These are phyloP conservation scores for Xylaria sp. DNA, from an alignment of 2,329 filamentous ascomycete genomes.

Conservation along the genomic window DNA sequence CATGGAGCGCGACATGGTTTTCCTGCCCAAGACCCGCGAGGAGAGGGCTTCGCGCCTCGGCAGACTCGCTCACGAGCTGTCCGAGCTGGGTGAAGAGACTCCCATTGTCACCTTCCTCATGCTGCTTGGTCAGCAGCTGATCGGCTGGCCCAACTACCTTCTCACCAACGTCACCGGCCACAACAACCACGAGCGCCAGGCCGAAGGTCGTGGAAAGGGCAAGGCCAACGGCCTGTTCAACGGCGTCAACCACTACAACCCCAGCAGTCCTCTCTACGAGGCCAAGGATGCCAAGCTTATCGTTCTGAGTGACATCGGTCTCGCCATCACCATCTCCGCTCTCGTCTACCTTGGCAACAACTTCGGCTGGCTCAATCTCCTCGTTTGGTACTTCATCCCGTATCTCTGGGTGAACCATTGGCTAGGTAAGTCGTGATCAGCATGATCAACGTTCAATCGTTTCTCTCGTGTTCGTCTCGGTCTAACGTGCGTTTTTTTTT, in stretches of 20 bases:
- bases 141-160: conserved; percentile 92
- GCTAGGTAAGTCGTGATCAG: conserved; percentile 65
- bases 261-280: conserved; percentile 84
- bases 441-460: not conserved
- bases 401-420: conserved; percentile 99
- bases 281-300: conserved; percentile 85
- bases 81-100: conserved; percentile 90
- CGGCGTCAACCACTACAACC: conserved; percentile 94
- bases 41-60: conserved; percentile 72
- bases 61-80: conserved; percentile 70
- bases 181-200: conserved; percentile 86
- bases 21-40: conserved; percentile 87
- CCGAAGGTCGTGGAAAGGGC: conserved; percentile 87
- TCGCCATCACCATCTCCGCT: conserved; percentile 55
- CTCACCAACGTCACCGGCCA: conserved; percentile 91
- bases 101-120: conserved; percentile 72
- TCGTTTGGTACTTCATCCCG: conserved; percentile 91
- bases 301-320: conserved; percentile 76
- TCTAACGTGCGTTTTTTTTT: conserved; percentile 25
- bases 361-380: conserved; percentile 79
- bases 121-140: conserved; percentile 78
- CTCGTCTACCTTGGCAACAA: conserved; percentile 67
- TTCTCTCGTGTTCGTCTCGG: not conserved
- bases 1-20: conserved; percentile 98
- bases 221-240: conserved; percentile 76